phyloP scores from a whole-genome alignment of 805 yeast species.

The Spathaspora hagerdaliae region DNA sequence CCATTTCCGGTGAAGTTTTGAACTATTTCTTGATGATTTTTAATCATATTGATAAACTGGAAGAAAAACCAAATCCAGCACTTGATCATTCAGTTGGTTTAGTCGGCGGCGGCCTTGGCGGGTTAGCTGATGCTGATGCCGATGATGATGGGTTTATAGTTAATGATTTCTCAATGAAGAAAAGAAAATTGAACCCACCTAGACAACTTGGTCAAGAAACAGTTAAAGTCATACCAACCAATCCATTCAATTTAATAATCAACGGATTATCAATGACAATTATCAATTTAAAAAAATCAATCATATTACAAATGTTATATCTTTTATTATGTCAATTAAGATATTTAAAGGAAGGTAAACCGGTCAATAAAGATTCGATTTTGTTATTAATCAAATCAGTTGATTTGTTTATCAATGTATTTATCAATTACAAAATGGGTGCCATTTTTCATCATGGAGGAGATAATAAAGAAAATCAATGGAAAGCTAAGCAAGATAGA shows the following conservation, averaged over 20 bases:
- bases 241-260: conserved; percentile 39
- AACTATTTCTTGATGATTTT: conserved; percentile 35
- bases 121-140: conserved; percentile 31
- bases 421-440: conserved; percentile 35
- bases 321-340: conserved; percentile 37
- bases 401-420: conserved; percentile 31
- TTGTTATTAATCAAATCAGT: conserved; percentile 22
- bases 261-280: conserved; percentile 42
- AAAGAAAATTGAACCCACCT: conserved; percentile 19
- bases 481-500: conserved; percentile 28
- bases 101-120: neutral
- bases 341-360: conserved; percentile 24
- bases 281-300: conserved; percentile 40
- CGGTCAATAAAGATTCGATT: conserved; percentile 13
- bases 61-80: conserved; percentile 4
- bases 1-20: conserved; percentile 35
- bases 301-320: conserved; percentile 40
- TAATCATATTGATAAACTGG: conserved; percentile 27
- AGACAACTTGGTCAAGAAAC: neutral
- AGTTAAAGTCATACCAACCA: conserved; percentile 23
- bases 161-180: conserved; percentile 39
- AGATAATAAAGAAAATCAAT: conserved; percentile 12
- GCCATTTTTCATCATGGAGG: neutral
- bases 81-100: conserved; percentile 19
- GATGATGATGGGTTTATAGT: conserved; percentile 45